Base-by-base conservation (phyloP, 139 green algal genomes). In the Choricystis sp. region DNA sequence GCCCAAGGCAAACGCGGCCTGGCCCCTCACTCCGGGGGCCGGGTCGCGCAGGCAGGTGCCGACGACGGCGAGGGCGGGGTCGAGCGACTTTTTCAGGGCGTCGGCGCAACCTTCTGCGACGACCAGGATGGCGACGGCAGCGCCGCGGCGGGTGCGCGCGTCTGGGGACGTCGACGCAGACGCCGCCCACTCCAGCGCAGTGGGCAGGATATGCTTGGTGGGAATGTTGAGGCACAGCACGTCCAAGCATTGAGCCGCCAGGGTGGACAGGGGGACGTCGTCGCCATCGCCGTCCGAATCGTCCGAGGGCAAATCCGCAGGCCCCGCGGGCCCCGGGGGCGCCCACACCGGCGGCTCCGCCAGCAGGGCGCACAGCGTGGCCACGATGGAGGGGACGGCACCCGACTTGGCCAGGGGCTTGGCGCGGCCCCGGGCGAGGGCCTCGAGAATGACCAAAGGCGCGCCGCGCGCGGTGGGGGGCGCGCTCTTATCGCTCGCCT, bases 81-180 rank as follows among this genome's bases (percentile, higher is more conserved):
- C 27, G 20, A 83, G 58, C 2, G 68, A 62, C 66, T 73, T 76
- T 22, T 75, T 60, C 60, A 89, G 30, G 22, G 67, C 67, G 65
- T 88, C 80, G 23, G 67, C 61, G 55, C 83, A 90, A 28, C 83
- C 83, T 68, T 90, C 78, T 14, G 72, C 70, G 19, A 84, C 29
- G 3, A 84, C 79, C 1, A 75, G 74, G 26, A 86, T 56, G 26
- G 73, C 79, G 31, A 59, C 60, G 40, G 9, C 9, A 16, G 9
- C 40, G 9, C 9, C 40, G 9, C 40, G 40, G 40, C 40, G 40
- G 9, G 40, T 16, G 26, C 74, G 72, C 31, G 31, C 26, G n/a
- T 70, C 26, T 23, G 31, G 19, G 52, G 77, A 62, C 3, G 66
- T 2, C 2, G 71, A 69, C 5, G 9, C 60, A 24, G 69, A 72